Evolutionary conservation across 805 yeast species (phyloP).

Genomic region (Zygoascus bituminiphila): DNA sequence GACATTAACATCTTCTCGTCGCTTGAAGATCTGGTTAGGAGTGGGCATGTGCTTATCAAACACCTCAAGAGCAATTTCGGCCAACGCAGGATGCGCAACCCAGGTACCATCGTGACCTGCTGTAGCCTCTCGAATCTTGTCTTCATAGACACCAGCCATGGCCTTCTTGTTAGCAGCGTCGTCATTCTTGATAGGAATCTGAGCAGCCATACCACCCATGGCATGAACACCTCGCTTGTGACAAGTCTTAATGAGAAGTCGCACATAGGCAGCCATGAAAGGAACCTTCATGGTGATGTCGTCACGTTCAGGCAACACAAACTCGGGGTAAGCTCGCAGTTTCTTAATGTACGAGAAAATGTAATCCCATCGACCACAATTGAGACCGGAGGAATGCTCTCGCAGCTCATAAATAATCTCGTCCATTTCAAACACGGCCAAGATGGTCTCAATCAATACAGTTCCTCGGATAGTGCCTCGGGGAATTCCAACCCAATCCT

Average conservation of each 20-base stretch:
- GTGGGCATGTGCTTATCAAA: constrained; percentile 71
- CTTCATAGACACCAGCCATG: constrained; percentile 59
- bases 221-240: constrained; percentile 69
- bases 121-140: constrained; percentile 56
- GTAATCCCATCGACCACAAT: constrained; percentile 76
- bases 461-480: constrained; percentile 68
- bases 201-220: constrained; percentile 76
- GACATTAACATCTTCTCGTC: constrained; percentile 40
- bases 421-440: constrained; percentile 72
- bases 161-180: constrained; percentile 52
- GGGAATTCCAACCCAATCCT: constrained; percentile 53
- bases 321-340: constrained; percentile 52
- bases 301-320: constrained; percentile 58
- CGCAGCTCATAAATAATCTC: constrained; percentile 68
- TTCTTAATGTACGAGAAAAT: constrained; percentile 63
- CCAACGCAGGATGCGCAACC: constrained; percentile 72
- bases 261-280: constrained; percentile 60
- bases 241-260: constrained; percentile 56
- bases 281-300: constrained; percentile 65
- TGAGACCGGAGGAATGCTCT: constrained; percentile 62
- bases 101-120: constrained; percentile 73
- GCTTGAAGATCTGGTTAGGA: constrained; percentile 59
- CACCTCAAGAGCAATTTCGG: constrained; percentile 54
- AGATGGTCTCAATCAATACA: constrained; percentile 62
- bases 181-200: constrained; percentile 63